These are phyloP conservation scores for Rhizopogon vinicolor DNA, from an alignment of 768 basidiomycete genomes.

Conservation along the genomic window DNA sequence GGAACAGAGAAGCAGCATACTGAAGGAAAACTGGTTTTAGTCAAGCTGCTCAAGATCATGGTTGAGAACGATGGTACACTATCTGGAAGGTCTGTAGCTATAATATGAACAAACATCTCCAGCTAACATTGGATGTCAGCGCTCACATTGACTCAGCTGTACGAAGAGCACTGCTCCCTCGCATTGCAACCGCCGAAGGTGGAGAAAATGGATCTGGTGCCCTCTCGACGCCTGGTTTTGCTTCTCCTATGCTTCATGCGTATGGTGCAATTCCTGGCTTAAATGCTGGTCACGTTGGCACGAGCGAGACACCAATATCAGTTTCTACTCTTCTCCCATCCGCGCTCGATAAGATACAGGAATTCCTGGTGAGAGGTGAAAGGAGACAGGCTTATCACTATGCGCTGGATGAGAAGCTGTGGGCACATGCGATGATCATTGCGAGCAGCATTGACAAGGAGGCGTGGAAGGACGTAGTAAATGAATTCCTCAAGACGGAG, in stretches of 20 bases:
- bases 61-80: constrained; percentile 87
- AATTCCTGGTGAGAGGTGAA: constrained; percentile 77
- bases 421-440: constrained; percentile 96
- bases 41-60: constrained; percentile 73
- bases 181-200: constrained; percentile 31
- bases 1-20: constrained; percentile 50
- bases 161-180: constrained; percentile 66
- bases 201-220: constrained; percentile 15
- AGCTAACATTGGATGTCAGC: constrained; percentile 29
- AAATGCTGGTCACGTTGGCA: constrained; percentile 13
- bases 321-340: constrained; percentile 57
- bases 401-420: constrained; percentile 84
- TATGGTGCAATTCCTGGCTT: constrained; percentile 12
- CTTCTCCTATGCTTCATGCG: constrained; percentile 18
- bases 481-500: constrained; percentile 79
- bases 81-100: constrained; percentile 63
- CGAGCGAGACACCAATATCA: constrained; percentile 50
- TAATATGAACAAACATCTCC: not conserved
- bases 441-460: constrained; percentile 92
- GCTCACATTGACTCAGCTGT: constrained; percentile 70
- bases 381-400: constrained; percentile 83
- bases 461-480: constrained; percentile 86
- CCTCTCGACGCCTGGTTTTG: constrained; percentile 25
- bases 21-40: constrained; percentile 73
- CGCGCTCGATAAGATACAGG: constrained; percentile 72